Percentiles rank a stretch among this genome's conserved stretches.
These are phyloP conservation scores for Boeremia exigua DNA, from an alignment of 2,329 filamentous ascomycete species.

Conservation along the genomic window DNA sequence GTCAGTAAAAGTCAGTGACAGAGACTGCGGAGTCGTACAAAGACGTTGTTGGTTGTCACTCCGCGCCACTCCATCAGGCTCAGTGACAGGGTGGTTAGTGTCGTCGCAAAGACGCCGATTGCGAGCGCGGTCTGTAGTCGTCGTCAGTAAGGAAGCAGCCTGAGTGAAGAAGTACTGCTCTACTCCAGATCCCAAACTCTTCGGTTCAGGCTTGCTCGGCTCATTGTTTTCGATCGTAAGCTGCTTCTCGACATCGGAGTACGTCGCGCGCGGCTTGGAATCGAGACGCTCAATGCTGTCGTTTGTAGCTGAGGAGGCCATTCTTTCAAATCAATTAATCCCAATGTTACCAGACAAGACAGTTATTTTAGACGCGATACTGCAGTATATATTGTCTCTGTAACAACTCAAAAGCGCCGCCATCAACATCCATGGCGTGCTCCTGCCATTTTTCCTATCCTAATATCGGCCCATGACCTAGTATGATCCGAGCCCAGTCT, in stretches of 20 bases:
- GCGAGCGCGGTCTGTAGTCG: constrained; percentile 55
- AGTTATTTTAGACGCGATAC: background rate
- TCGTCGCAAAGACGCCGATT: constrained; percentile 62
- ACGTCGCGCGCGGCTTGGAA: constrained; percentile 8
- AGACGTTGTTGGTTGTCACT: constrained; percentile 59
- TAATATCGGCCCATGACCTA: background rate
- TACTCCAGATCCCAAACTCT: constrained; percentile 24
- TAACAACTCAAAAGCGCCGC: background rate
- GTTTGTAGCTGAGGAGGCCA: constrained; percentile 9
- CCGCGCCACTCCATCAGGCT: constrained; percentile 63
- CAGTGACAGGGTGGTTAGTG: constrained; percentile 60
- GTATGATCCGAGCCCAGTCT: background rate
- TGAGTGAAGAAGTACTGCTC: constrained; percentile 21
- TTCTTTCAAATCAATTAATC: background rate
- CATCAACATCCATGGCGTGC: constrained; percentile 2
- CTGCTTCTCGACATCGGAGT: constrained; percentile 26
- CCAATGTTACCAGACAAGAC: background rate
- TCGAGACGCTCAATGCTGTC: constrained; percentile 14
- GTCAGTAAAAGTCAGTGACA: background rate
- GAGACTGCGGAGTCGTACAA: constrained; percentile 27
- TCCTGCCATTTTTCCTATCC: background rate
- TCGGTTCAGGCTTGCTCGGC: constrained; percentile 1
- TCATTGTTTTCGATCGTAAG: constrained; percentile 7
- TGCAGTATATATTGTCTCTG: background rate
- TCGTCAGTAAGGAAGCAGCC: constrained; percentile 35